Evolutionary conservation across 78 protist species (phyloP).

Genomic region (Corallochytrium limacisporum): DNA sequence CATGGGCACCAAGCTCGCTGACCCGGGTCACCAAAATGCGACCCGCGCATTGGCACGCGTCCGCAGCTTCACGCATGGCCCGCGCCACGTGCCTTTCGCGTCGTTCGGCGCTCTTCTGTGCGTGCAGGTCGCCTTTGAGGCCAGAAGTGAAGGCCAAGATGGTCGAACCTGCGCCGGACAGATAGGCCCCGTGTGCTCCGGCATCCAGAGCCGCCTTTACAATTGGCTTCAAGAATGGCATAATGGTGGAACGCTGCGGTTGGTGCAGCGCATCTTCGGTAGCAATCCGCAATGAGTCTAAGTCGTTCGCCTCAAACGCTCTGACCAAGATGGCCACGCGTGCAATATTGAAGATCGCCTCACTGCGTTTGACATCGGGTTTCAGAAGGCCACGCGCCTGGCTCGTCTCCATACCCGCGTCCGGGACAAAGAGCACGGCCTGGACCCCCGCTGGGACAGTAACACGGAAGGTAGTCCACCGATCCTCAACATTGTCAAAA

Average conservation of each 20-base stretch:
- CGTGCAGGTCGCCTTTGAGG: no score
- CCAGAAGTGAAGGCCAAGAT: slow-evolving; percentile 24
- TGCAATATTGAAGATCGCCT: slow-evolving; percentile 36
- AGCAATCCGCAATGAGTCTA: not conserved
- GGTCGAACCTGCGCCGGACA: slow-evolving; percentile 39
- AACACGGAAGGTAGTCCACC: slow-evolving; percentile 22
- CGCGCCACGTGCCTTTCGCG: no score
- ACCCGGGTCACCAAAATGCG: no score
- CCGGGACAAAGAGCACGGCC: slow-evolving; percentile 35
- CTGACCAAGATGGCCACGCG: slow-evolving; percentile 26
- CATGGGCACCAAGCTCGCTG: no score
- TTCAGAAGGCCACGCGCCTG: slow-evolving; percentile 23
- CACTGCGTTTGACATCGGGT: not conserved
- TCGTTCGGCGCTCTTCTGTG: no score
- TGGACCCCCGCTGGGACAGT: not conserved
- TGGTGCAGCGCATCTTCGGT: slow-evolving; percentile 35
- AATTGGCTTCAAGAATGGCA: slow-evolving; percentile 4
- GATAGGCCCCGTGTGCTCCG: slow-evolving; percentile 42
- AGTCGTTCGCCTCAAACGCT: not conserved
- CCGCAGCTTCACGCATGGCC: no score
- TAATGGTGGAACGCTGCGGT: not conserved
- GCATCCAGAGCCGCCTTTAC: slow-evolving; percentile 27
- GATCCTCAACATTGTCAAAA: not conserved
- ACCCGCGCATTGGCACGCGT: no score
- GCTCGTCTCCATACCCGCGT: slow-evolving; percentile 1